These are phyloP conservation scores for Phytophthora cactorum DNA, from an alignment of 352 stramenopile species.

Conservation along the genomic window DNA sequence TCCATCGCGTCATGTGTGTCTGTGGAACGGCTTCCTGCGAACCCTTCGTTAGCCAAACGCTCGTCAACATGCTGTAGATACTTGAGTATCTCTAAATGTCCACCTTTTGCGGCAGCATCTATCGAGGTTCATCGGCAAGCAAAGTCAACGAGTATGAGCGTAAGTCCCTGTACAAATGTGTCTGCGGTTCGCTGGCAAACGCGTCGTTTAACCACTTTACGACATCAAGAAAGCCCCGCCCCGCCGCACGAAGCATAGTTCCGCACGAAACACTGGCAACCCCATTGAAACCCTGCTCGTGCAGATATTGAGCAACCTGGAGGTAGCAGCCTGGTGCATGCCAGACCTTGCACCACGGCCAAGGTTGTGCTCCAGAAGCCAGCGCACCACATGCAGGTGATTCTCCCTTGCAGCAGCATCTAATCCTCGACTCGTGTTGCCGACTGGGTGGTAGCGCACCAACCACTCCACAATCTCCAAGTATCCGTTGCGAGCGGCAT, in stretches of 20 bases:
- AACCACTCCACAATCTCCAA: constrained; percentile 49
- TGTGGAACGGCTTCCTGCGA: constrained; percentile 10
- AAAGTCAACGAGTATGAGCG: too few species aligned
- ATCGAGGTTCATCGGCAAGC: constrained; percentile 35
- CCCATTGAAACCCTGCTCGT: constrained; percentile 28
- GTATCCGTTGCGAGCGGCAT: constrained; percentile 42
- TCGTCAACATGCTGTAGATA: constrained; percentile 30
- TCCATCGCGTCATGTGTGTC: constrained; percentile 36
- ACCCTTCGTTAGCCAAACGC: constrained; percentile 10
- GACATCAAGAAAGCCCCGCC: constrained; percentile 33
- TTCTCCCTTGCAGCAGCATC: constrained; percentile 34
- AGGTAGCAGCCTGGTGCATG: constrained; percentile 41
- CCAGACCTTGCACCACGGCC: constrained; percentile 32
- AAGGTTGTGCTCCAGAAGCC: constrained; percentile 34
- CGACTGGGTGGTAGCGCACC: constrained; percentile 32
- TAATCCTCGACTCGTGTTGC: constrained; percentile 38
- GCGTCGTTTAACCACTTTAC: constrained; percentile 36
- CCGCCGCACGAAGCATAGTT: constrained; percentile 40
- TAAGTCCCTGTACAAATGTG: constrained; percentile 30
- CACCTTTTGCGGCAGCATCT: constrained; percentile 34
- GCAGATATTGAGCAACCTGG: constrained; percentile 28
- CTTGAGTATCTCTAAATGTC: constrained; percentile 28
- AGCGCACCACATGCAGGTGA: constrained; percentile 27
- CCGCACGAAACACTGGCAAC: constrained; percentile 28
- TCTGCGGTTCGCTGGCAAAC: constrained; percentile 16